Conservation (phyloP, 805 yeast genomes). For the Suhomyces sp. region DNA sequence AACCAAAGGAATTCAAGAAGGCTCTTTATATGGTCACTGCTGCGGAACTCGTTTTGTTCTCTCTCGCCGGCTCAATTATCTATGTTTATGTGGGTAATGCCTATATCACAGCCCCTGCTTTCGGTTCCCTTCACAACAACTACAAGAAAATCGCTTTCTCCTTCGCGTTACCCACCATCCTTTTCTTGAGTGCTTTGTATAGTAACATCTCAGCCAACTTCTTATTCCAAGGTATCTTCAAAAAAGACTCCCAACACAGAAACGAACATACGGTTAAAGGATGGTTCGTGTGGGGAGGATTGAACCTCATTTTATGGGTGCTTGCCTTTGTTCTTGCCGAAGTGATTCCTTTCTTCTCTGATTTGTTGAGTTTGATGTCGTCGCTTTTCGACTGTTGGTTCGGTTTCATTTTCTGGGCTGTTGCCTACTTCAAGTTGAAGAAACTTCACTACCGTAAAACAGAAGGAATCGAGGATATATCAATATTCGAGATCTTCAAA, state of each 20-base stretch:
- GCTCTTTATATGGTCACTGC: conserved; percentile 52
- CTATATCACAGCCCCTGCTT: conserved; percentile 59
- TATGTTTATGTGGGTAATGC: conserved; percentile 58
- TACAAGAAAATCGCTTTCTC: conserved; percentile 57
- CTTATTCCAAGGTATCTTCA: conserved; percentile 47
- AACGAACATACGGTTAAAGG: conserved; percentile 49
- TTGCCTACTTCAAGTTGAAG: conserved; percentile 51
- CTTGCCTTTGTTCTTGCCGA: conserved; percentile 59
- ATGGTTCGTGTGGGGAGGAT: conserved; percentile 51
- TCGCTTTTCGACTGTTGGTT: conserved; percentile 67
- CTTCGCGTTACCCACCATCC: conserved; percentile 59
- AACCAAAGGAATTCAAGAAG: conserved; percentile 57
- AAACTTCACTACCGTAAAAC: conserved; percentile 19
- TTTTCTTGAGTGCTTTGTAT: conserved; percentile 57
- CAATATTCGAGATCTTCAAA: conserved; percentile 24
- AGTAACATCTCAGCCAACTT: conserved; percentile 56
- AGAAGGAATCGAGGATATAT: conserved; percentile 20
- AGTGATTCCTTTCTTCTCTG: conserved; percentile 64
- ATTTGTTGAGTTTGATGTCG: conserved; percentile 55
- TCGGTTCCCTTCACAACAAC: conserved; percentile 48
- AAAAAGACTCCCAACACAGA: conserved; percentile 42
- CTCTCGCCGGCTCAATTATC: conserved; percentile 56
- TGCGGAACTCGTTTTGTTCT: conserved; percentile 49
- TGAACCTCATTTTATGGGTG: conserved; percentile 48
- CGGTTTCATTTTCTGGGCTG: conserved; percentile 64